phyloP scores from a whole-genome alignment of 805 yeast species.

The Candida argentea region DNA sequence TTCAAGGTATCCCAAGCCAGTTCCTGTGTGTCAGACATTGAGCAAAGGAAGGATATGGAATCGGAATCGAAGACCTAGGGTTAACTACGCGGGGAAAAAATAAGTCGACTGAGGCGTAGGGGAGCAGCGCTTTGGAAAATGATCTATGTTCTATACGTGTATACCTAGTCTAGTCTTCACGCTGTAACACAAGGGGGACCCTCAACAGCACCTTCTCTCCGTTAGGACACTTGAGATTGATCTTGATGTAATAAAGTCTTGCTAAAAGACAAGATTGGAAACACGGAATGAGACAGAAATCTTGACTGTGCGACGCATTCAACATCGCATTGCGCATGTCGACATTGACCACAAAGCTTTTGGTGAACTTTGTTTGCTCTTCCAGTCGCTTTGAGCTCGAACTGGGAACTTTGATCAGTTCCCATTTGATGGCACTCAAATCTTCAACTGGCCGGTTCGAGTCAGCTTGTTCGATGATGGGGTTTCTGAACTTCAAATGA shows the following conservation, averaged over 20 bases:
- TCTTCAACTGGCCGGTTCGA: constrained; percentile 3
- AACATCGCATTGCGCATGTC: constrained; percentile 17
- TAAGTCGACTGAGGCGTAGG: too few relatives aligned
- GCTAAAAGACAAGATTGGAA: constrained; percentile 28
- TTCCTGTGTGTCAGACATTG: too few relatives aligned
- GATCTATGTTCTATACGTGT: too few relatives aligned
- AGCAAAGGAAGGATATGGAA: constrained; percentile 1
- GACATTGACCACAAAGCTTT: constrained; percentile 13
- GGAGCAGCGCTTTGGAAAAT: too few relatives aligned
- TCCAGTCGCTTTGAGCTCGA: constrained; percentile 6
- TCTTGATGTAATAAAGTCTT: constrained; percentile 22
- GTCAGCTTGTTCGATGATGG: constrained; percentile 6
- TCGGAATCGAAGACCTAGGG: too few relatives aligned
- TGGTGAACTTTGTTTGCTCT: constrained; percentile 10
- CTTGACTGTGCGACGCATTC: constrained; percentile 8
- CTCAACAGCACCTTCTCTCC: constrained; percentile 15
- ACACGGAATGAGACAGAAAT: constrained; percentile 27
- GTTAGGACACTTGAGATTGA: constrained; percentile 15
- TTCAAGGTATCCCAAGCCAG: constrained; percentile 26
- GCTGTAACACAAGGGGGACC: constrained; percentile 19
- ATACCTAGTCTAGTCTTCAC: constrained; percentile 3
- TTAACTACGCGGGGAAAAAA: too few relatives aligned
- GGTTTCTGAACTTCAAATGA: constrained; percentile 13
- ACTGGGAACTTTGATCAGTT: constrained; percentile 4
- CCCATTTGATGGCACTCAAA: constrained; percentile 13